Base-by-base conservation (phyloP, 495 filamentous ascomycete species). In the Trichoderma reesei region DNA sequence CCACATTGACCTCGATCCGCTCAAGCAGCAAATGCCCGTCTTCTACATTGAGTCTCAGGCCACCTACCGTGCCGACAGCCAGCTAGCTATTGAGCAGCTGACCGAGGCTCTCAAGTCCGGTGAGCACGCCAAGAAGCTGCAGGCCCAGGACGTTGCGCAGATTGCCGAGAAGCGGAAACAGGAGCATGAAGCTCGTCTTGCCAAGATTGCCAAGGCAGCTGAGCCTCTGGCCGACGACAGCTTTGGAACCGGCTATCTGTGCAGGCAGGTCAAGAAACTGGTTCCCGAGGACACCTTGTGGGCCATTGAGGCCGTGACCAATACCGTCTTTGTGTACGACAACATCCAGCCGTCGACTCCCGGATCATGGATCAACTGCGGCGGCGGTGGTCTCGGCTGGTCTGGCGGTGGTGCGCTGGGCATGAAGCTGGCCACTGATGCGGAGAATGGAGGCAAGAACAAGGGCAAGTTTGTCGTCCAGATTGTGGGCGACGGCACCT, bases 381-480 rank as follows among this genome's bases (percentile, higher is more conserved):
- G 93, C 14, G 93, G 92, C 39, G 93, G 93, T 41, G 93, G 93
- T 3, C 81, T 97, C 0, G 93, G 93, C 20, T 98, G 93, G 93
- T 93, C 89, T n/a, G 93, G 93, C 26, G 93, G 93, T 54, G 93
- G 83, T 63, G 85, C 90, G 2, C 74, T 96, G 3, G 93, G 93
- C 16, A 90, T 96, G 72, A 96, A 96, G 72, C 82, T 98, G 33
- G 93, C 91, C 5, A 82, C 85, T 0, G 87, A 91, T 62, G 74
- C 73, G 33, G 78, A 87, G 51, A 82, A 84, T 34, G 75, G 76
- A 26, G 82, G 83, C 33, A 84, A 83, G 68, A 84, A 84, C n/a
- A 88, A 88, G 72, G 85, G 86, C 39, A 90, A 90, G 68, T 96
- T 98, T 68, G 91, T 98, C 3, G 89, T 89, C 64, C 91, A 96